Evolutionary conservation across 2,329 filamentous ascomycete genomes (phyloP), one percentile per base, ranked within the genome.

Genomic region (Monilinia fructicola): DNA sequence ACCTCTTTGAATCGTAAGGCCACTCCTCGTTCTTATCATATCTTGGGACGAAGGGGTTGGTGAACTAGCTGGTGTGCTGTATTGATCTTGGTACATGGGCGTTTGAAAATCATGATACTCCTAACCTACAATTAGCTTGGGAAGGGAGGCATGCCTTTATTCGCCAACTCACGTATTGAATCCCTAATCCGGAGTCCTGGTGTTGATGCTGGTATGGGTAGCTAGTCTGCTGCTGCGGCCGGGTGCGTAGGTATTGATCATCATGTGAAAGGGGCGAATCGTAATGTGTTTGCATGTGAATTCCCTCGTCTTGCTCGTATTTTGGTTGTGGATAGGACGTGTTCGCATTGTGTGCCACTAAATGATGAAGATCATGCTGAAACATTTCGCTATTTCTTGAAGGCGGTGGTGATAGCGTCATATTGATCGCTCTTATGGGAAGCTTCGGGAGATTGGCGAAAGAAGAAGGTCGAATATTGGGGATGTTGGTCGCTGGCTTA

Each of bases 31-130:
- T 54, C 69, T 67, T 18, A 74, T 58, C 67, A 72, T 68, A 21
- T 75, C 71, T 35, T 70, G 67, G 10, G 73, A 73, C 18, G 77
- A 78, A 12, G 80, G 80, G 21, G 81, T 82, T 9, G 84, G 82
- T 2, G 84, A 85, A 63, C 80, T 82, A 38, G 82, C 82, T 0
- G 83, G 83, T 9, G 83, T 85, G 72, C 77, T 80, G 73, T 84
- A 84, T 46, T 78, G 77, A 69, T 80, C 77, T 58, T 73, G 68
- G 48, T 71, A 73, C 50, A 71, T 62, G 35, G 69, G 52, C 28
- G 44, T 52, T 35, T 71, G 70, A 40, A 67, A 70, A 12, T 71
- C 68, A 23, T 60, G 65, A 28, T 64, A 62, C 42, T 71, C 70
- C 42, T 64, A 66, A 54, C 75, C 73, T 71, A 75, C 63, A 23